Conservation (phyloP, 495 filamentous ascomycete genomes). For the Neurospora sp. region DNA sequence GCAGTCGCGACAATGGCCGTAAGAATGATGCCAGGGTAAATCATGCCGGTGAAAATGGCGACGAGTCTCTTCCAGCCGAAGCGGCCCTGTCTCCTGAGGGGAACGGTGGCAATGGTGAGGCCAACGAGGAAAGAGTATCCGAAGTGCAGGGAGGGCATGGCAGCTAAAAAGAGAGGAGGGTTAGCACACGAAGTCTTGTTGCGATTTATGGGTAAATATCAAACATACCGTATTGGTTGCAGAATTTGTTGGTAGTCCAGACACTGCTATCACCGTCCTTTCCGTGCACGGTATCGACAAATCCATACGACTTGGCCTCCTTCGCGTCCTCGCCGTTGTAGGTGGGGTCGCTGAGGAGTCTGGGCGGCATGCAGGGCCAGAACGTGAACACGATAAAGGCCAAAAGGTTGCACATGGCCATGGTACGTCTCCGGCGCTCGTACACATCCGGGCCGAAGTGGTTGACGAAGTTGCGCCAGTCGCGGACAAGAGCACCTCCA, state of each 20-base stretch:
- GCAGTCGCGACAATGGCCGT: constrained; percentile 62
- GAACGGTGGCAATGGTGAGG: constrained; percentile 46
- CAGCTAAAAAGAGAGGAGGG: constrained; percentile 29
- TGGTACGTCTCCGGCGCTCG: constrained; percentile 43
- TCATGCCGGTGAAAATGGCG: constrained; percentile 42
- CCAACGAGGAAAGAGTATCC: constrained; percentile 71
- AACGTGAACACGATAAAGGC: constrained; percentile 69
- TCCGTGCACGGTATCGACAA: constrained; percentile 66
- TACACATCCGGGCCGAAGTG: constrained; percentile 18
- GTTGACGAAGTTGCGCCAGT: constrained; percentile 39
- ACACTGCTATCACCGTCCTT: constrained; percentile 45
- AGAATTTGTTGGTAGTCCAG: constrained; percentile 66
- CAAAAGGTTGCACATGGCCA: constrained; percentile 65
- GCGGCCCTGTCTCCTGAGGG: constrained; percentile 15
- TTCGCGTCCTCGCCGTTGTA: constrained; percentile 17
- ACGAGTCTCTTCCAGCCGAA: constrained; percentile 19
- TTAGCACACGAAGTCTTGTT: neutral
- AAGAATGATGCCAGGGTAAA: constrained; percentile 56
- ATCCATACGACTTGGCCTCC: constrained; percentile 43
- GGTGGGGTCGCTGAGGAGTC: constrained; percentile 48
- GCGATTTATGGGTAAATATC: neutral
- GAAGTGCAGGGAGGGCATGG: constrained; percentile 75
- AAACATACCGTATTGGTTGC: constrained; percentile 32
- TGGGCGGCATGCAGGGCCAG: constrained; percentile 76
- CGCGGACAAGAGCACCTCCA: constrained; percentile 16